Conservation (phyloP, 139 green algal genomes). For the Volvox africanus region DNA sequence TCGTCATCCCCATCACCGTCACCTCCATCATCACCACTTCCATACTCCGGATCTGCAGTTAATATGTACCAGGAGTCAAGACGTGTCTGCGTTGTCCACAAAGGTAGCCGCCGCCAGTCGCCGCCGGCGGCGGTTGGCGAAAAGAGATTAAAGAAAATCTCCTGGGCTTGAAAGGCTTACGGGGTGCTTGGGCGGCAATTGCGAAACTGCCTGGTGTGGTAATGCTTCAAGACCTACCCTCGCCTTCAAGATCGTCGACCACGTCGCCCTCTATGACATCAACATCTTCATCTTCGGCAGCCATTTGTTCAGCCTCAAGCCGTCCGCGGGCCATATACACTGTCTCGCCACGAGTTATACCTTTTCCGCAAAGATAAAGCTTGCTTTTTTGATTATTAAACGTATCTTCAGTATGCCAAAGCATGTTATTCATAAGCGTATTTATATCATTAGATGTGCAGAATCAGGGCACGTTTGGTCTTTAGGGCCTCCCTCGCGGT, state of each 20-base stretch:
- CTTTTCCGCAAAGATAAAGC: background rate
- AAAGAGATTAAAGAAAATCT: too few relatives aligned
- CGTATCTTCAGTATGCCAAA: too few relatives aligned
- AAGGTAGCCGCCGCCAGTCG: background rate
- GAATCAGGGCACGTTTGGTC: too few relatives aligned
- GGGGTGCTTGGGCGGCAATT: too few relatives aligned
- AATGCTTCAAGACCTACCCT: constrained; percentile 34
- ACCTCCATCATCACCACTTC: constrained; percentile 59
- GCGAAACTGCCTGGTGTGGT: too few relatives aligned
- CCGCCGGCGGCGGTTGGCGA: too few relatives aligned
- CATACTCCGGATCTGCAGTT: constrained; percentile 35
- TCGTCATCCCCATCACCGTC: constrained; percentile 49
- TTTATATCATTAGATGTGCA: too few relatives aligned
- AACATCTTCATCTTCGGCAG: constrained; percentile 37
- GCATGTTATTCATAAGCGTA: too few relatives aligned
- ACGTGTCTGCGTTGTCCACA: background rate
- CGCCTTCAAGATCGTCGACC: constrained; percentile 73
- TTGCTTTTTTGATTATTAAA: background rate
- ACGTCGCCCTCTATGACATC: constrained; percentile 68
- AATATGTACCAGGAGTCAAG: background rate
- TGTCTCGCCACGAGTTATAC: background rate
- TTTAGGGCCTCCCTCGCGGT: too few relatives aligned
- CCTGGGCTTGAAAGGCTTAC: too few relatives aligned
- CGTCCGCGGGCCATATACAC: background rate
- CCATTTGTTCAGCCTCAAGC: background rate